A percentile compares a stretch with the other conserved stretches of the same genome.
phyloP scores from a whole-genome alignment of 208 protist genomes.

The Wallacemonas rigidus region DNA sequence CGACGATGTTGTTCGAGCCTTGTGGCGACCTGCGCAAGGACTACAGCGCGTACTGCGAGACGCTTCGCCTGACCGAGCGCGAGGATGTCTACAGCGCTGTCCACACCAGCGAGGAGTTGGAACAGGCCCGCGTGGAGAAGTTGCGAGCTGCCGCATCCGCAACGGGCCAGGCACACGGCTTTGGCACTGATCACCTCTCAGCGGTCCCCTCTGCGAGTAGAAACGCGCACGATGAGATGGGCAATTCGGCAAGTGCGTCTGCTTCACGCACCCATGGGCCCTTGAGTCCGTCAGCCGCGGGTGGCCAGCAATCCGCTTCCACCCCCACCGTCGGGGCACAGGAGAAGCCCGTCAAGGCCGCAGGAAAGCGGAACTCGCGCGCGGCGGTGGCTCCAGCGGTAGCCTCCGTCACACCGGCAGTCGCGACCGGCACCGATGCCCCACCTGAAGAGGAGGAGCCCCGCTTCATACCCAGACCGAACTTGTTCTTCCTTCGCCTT shows the following conservation, averaged over 20 bases:
- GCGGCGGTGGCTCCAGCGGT: conserved; percentile 2
- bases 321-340: neutral
- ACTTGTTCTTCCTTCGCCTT: conserved; percentile 65
- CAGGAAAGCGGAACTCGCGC: conserved; percentile 8
- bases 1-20: conserved; percentile 82
- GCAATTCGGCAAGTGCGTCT: neutral
- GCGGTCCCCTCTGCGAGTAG: too few species aligned
- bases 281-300: neutral
- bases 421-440: neutral
- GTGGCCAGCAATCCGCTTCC: neutral
- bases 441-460: neutral
- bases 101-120: conserved; percentile 34
- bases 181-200: too few species aligned
- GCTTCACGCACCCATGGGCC: conserved; percentile 10
- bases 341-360: conserved; percentile 1
- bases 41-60: conserved; percentile 89
- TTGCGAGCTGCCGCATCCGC: neutral
- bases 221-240: neutral
- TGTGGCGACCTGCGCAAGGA: conserved; percentile 83
- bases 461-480: conserved; percentile 12
- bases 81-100: conserved; percentile 83
- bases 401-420: conserved; percentile 19
- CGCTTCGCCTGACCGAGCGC: conserved; percentile 73
- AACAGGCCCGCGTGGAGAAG: neutral
- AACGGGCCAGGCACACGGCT: neutral